phyloP scores from a whole-genome alignment of 2,329 filamentous ascomycete species.

The Catunica adiposa region DNA sequence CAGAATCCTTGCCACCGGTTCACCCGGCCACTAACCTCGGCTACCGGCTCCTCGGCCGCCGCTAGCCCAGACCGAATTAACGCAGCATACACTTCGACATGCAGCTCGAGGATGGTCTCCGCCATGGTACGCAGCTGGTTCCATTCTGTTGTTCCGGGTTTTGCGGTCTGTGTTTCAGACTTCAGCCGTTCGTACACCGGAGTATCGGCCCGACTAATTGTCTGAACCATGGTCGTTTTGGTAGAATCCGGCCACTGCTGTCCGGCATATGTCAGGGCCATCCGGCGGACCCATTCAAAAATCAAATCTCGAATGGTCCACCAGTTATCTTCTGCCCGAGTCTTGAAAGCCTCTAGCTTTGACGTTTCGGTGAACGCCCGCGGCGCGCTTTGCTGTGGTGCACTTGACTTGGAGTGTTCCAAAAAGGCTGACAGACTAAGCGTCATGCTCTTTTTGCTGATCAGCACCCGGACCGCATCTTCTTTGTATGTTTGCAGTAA shows the following conservation, averaged over 20 bases:
- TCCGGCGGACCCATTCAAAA: constrained; percentile 38
- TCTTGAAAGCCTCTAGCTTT: constrained; percentile 36
- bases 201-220: constrained; percentile 37
- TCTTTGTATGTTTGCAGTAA: constrained; percentile 35
- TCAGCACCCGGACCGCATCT: constrained; percentile 34
- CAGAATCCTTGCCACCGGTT: constrained; percentile 9
- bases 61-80: constrained; percentile 10
- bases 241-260: constrained; percentile 41
- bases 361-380: constrained; percentile 35
- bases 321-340: constrained; percentile 32
- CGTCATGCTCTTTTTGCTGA: constrained; percentile 36
- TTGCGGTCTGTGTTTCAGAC: not conserved
- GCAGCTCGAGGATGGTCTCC: constrained; percentile 45
- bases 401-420: constrained; percentile 42
- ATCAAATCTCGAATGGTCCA: constrained; percentile 39
- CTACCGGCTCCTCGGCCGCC: constrained; percentile 4
- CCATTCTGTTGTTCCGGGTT: not conserved
- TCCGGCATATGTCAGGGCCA: constrained; percentile 35
- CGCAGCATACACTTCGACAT: constrained; percentile 41
- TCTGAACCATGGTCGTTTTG: constrained; percentile 39
- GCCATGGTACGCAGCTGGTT: constrained; percentile 21
- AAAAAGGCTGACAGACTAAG: constrained; percentile 44
- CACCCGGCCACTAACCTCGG: constrained; percentile 8
- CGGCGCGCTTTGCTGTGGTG: constrained; percentile 32
- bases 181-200: constrained; percentile 29